phyloP scores from a whole-genome alignment of 768 basidiomycete genomes.

The Boletus sp. region DNA sequence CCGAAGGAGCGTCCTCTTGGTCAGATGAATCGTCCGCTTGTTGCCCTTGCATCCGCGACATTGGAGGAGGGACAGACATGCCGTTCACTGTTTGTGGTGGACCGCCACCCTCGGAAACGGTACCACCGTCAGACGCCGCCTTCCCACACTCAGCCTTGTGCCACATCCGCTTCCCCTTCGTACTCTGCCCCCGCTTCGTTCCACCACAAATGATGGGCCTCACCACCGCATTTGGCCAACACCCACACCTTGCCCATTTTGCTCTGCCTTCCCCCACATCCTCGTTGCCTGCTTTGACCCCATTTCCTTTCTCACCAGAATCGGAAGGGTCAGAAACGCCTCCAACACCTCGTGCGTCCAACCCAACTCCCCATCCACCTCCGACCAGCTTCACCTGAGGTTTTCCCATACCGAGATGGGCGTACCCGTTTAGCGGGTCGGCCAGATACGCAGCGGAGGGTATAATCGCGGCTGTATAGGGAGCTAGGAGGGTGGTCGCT shows the following conservation, averaged over 20 bases:
- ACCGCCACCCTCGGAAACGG: neutral
- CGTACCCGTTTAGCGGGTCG: constrained; percentile 87
- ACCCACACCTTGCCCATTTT: constrained; percentile 57
- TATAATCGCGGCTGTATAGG: constrained; percentile 61
- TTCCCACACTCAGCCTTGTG: constrained; percentile 19
- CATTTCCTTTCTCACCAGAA: neutral
- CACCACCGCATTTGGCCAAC: constrained; percentile 48
- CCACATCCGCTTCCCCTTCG: constrained; percentile 19
- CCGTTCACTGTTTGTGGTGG: constrained; percentile 10
- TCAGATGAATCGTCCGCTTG: constrained; percentile 17
- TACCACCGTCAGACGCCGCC: constrained; percentile 1
- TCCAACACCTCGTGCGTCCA: constrained; percentile 78
- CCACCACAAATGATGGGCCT: constrained; percentile 41
- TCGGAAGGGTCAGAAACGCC: constrained; percentile 35
- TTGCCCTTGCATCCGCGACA: constrained; percentile 8
- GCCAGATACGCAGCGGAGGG: constrained; percentile 67
- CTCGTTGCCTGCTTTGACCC: constrained; percentile 29
- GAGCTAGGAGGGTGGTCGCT: constrained; percentile 55
- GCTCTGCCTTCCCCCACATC: constrained; percentile 40
- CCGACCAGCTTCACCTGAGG: constrained; percentile 79
- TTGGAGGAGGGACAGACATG: constrained; percentile 7
- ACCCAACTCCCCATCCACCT: constrained; percentile 70
- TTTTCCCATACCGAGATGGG: constrained; percentile 78
- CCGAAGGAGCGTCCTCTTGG: constrained; percentile 14
- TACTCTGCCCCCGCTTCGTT: constrained; percentile 14